Evolutionary conservation across 2,329 filamentous ascomycete species (phyloP), one percentile per base, ranked within the genome.

Genomic region (Aspergillus eucalypticola): DNA sequence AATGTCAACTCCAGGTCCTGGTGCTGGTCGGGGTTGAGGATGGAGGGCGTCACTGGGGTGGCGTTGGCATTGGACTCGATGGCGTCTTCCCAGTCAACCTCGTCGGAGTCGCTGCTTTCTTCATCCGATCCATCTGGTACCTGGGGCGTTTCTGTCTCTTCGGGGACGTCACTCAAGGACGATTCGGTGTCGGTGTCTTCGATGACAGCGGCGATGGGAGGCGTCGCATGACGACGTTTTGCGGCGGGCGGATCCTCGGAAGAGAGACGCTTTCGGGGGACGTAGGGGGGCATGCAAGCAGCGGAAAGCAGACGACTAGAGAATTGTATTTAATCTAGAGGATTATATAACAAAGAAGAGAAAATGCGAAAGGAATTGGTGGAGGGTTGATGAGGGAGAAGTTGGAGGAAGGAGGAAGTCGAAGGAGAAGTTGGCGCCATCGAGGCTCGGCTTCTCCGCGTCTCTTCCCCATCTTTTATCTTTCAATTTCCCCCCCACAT

Each of bases 1-100:
- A 96, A 78, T 0, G 89, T 94, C 67, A 96, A 78, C 65, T 94
- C 88, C 35, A 96, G 79, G 69, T 92, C 89, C 10, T 88, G 88
- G 1, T 86, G 81, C 1, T 85, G 80, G 2, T 54, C 39, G 15
- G 21, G 52, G 53, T 82, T 78, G 5, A 82, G 78, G 61, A 76
- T 80, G 61, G 60, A 71, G 25, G 66, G 71, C 61, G 60, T 71
- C 52, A 60, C 70, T 63, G 56, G 54, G 44, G 58, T 46, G 23
- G 60, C 46, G 54, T 25, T 54, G 41, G 56, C 69, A 60, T 66
- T 66, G 77, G 77, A 42, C 76, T 70, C 72, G 52, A 83, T 78
- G 8, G 83, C 83, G 69, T 86, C 82, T 69, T 87, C 84, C 83
- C 83, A 86, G 55, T 85, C 82, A 68, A 84, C 81, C 51, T 81